These are phyloP conservation scores for Aspergillus diversus DNA, from an alignment of 495 filamentous ascomycete species.

Conservation along the genomic window DNA sequence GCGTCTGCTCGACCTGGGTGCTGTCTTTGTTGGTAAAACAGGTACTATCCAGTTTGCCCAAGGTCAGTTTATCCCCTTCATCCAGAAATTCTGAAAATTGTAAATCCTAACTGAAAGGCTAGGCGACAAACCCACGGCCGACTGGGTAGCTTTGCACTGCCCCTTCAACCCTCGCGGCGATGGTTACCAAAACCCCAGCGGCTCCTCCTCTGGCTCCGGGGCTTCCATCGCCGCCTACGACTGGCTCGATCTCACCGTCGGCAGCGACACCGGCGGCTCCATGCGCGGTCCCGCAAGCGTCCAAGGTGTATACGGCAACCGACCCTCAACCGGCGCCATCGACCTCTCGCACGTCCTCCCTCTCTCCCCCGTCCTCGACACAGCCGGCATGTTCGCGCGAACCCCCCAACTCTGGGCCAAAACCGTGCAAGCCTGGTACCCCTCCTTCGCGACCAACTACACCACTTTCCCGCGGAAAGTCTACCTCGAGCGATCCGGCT, in stretches of 20 bases:
- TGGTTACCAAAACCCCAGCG: constrained; percentile 45
- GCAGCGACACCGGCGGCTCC: constrained; percentile 51
- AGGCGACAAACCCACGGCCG: constrained; percentile 29
- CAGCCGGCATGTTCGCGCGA: constrained; percentile 52
- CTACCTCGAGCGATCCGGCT: constrained; percentile 18
- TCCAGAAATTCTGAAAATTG: too few species aligned
- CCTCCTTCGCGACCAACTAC: constrained; percentile 36
- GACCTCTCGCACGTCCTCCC: constrained; percentile 43
- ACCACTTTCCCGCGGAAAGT: constrained; percentile 31
- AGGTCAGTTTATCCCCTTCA: constrained; percentile 27
- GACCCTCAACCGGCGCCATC: constrained; percentile 33
- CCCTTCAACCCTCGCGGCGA: constrained; percentile 51
- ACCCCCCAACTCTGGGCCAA: constrained; percentile 50
- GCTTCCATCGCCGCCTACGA: constrained; percentile 42
- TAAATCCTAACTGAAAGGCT: too few species aligned
- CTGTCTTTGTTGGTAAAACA: constrained; percentile 53
- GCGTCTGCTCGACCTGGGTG: constrained; percentile 45
- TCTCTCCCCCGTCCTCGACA: constrained; percentile 48
- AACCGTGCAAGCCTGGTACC: constrained; percentile 50
- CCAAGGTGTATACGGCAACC: constrained; percentile 41
- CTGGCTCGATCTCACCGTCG: constrained; percentile 50
- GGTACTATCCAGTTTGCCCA: constrained; percentile 52
- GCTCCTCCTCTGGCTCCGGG: constrained; percentile 43
- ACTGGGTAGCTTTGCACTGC: constrained; percentile 47
- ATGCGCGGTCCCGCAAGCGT: constrained; percentile 40